These are phyloP conservation scores for Neofusicoccum sp. DNA, from an alignment of 2,329 filamentous ascomycete genomes.

Conservation along the genomic window DNA sequence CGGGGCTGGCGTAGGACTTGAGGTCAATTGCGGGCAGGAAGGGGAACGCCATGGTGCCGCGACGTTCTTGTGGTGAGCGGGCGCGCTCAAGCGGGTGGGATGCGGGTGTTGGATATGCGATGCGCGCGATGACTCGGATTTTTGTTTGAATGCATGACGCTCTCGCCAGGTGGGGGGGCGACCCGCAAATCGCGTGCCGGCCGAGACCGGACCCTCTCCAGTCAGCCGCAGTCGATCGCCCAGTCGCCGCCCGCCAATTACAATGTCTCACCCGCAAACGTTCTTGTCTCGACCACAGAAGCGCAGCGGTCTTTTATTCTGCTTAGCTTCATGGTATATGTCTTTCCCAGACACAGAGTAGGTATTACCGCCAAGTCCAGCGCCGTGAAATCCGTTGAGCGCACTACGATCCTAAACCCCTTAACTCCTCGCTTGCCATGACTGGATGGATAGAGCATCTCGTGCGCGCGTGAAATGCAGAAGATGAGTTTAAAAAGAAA, in stretches of 20 bases:
- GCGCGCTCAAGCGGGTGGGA: neutral
- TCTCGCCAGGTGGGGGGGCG: neutral
- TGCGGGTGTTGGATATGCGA: neutral
- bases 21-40: slow-evolving; percentile 52
- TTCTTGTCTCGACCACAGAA: neutral
- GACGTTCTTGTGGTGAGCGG: neutral
- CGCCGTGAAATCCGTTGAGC: neutral
- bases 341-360: neutral
- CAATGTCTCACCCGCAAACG: slow-evolving; percentile 1
- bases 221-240: neutral
- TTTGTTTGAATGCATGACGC: neutral
- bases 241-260: neutral
- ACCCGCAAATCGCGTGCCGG: too few relatives aligned
- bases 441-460: neutral
- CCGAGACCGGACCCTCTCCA: neutral
- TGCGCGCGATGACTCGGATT: neutral
- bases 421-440: slow-evolving; percentile 5
- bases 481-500: neutral
- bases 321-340: neutral
- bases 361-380: neutral
- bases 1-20: slow-evolving; percentile 40
- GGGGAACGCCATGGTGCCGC: slow-evolving; percentile 41
- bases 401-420: neutral
- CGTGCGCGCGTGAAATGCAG: neutral
- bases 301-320: neutral